A percentile compares a stretch with the other conserved stretches of the same genome.
Conservation (phyloP, 495 filamentous ascomycete species). For the Bathelium albidoporum region DNA sequence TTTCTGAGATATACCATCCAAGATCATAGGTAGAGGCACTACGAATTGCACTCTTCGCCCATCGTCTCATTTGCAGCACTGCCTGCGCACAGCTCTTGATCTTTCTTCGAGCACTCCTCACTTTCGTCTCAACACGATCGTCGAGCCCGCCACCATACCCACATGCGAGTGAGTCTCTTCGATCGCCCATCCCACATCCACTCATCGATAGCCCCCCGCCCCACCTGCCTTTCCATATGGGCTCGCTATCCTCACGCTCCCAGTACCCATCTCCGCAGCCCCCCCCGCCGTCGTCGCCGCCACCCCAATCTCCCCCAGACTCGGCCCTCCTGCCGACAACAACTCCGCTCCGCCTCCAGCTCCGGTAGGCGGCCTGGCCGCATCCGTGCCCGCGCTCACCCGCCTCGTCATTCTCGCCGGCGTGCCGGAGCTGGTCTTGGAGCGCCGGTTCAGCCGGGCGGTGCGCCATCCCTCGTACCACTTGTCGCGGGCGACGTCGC, state of each 20-base stretch:
- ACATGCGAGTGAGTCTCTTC: not conserved
- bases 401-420: conserved; percentile 17
- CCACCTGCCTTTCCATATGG: not conserved
- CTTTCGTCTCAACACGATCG: not conserved
- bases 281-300: conserved; percentile 9
- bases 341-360: conserved; percentile 1
- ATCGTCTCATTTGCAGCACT: not conserved
- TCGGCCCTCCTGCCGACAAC: no score
- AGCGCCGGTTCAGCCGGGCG: conserved; percentile 41
- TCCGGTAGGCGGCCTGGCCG: not conserved
- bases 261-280: conserved; percentile 5
- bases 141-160: not conserved
- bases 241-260: not conserved
- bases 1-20: not conserved
- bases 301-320: not conserved
- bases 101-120: not conserved
- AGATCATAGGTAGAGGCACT: no score
- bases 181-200: not conserved
- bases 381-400: conserved; percentile 8
- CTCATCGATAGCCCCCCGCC: conserved; percentile 2
- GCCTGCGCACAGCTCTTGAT: not conserved
- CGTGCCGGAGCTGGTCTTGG: conserved; percentile 13
- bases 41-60: no score
- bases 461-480: conserved; percentile 98
- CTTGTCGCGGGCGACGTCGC: conserved; percentile 80